Evolutionary conservation across 129 eudicot genomes (phyloP).

Genomic region (Arctium minus): DNA sequence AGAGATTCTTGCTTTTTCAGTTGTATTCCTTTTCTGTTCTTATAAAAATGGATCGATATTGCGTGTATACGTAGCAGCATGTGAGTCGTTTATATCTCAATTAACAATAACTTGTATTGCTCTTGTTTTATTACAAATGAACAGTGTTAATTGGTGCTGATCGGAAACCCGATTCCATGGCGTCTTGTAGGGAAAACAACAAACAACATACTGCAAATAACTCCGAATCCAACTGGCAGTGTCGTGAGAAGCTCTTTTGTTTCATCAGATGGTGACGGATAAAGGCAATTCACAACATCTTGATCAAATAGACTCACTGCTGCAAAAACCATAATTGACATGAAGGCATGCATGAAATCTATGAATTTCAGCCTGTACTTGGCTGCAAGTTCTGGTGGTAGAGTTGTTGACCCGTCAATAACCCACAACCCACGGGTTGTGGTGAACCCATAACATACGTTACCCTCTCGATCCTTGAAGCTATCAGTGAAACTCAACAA

Average conservation of each 20-base stretch:
- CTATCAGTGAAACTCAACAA: conserved; percentile 76
- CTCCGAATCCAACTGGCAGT: conserved; percentile 73
- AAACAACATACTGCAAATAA: conserved; percentile 67
- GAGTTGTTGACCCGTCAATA: conserved; percentile 65
- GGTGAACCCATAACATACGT: conserved; percentile 70
- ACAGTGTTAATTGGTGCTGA: conserved; percentile 34
- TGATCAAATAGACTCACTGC: conserved; percentile 76
- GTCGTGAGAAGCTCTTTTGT: conserved; percentile 56
- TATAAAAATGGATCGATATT: not conserved
- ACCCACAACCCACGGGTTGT: conserved; percentile 70
- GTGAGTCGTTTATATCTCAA: not conserved
- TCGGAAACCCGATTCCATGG: conserved; percentile 91
- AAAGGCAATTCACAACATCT: conserved; percentile 77
- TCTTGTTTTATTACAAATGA: not conserved
- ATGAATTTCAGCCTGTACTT: conserved; percentile 53
- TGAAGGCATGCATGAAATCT: conserved; percentile 77
- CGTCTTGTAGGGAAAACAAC: conserved; percentile 79
- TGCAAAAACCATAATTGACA: conserved; percentile 75
- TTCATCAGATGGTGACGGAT: conserved; percentile 68
- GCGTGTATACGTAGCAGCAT: not conserved
- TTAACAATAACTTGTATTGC: not conserved
- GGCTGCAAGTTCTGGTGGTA: conserved; percentile 54
- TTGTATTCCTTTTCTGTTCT: not conserved
- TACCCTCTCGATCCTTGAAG: conserved; percentile 66
- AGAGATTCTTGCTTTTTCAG: not conserved